phyloP scores from a whole-genome alignment of 73 alveolate species.

The Stentor roeselii region DNA sequence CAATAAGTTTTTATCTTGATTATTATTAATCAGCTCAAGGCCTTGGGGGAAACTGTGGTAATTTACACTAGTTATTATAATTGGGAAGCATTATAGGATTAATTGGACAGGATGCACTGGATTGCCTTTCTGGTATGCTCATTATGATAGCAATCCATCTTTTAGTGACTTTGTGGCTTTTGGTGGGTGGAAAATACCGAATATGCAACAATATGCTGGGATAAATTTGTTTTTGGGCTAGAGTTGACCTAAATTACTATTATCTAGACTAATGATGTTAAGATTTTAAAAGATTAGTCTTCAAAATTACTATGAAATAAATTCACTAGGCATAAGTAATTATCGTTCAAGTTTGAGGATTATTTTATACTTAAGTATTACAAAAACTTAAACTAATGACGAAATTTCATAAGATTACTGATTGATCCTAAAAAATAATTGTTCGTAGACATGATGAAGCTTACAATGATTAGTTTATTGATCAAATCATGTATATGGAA shows the following conservation, averaged over 20 bases:
- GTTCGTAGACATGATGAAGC: too few species aligned
- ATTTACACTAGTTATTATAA: constrained; percentile 53
- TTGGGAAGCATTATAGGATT: constrained; percentile 72
- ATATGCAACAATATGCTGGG: constrained; percentile 71
- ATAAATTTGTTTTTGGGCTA: constrained; percentile 60
- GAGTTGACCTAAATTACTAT: constrained; percentile 71
- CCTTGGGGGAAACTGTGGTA: constrained; percentile 61
- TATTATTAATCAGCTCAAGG: constrained; percentile 38
- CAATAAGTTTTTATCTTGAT: constrained; percentile 53
- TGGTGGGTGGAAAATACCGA: constrained; percentile 77
- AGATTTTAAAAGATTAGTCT: background rate
- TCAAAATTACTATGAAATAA: background rate
- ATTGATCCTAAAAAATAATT: background rate
- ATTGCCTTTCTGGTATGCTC: constrained; percentile 84
- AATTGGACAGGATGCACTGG: constrained; percentile 45
- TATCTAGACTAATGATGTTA: too few species aligned
- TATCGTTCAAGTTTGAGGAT: background rate
- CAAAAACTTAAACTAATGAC: too few species aligned
- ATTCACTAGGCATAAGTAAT: background rate
- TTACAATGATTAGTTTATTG: background rate
- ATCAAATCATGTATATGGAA: background rate
- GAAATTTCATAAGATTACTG: background rate
- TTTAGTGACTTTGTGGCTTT: constrained; percentile 62
- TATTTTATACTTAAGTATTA: too few species aligned
- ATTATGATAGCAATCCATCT: constrained; percentile 63